Evolutionary conservation across 208 protist genomes (phyloP).

Genomic region (Borovskyia barvae): DNA sequence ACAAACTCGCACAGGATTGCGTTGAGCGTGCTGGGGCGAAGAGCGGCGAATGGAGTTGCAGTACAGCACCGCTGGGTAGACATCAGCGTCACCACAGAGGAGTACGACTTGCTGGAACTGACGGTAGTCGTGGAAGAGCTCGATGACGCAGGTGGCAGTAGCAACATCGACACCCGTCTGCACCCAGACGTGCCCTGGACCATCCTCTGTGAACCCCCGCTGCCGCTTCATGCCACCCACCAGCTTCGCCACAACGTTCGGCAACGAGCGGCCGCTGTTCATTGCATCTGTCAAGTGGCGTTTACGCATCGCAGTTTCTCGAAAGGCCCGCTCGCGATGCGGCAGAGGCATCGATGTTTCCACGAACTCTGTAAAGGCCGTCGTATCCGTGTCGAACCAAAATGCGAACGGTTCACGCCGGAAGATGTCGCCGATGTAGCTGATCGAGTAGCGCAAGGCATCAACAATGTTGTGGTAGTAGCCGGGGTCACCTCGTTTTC

Average conservation of each 20-base stretch:
- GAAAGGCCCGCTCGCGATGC: constrained; percentile 57
- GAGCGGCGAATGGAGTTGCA: constrained; percentile 67
- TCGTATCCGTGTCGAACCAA: constrained; percentile 86
- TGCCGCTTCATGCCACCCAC: constrained; percentile 80
- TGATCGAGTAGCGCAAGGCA: constrained; percentile 58
- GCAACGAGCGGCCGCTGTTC: constrained; percentile 65
- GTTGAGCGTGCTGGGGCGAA: constrained; percentile 21
- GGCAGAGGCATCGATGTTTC: constrained; percentile 72
- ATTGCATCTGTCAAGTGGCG: constrained; percentile 75
- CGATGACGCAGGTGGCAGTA: constrained; percentile 71
- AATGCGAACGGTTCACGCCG: constrained; percentile 64
- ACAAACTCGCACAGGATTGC: constrained; percentile 74
- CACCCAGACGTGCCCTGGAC: constrained; percentile 79
- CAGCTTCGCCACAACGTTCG: constrained; percentile 77
- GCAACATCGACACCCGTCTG: constrained; percentile 86
- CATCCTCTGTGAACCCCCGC: constrained; percentile 72
- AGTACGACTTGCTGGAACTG: constrained; percentile 83
- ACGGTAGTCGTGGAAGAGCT: constrained; percentile 57
- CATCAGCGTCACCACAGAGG: constrained; percentile 77
- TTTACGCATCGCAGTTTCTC: constrained; percentile 49
- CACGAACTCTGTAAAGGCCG: constrained; percentile 72
- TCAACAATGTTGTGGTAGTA: constrained; percentile 60
- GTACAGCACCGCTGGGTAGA: constrained; percentile 77
- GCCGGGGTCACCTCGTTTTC: constrained; percentile 27
- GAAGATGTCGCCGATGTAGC: constrained; percentile 84